Conservation (phyloP, 768 basidiomycete species). For the Termitomyces bulborhizus region DNA sequence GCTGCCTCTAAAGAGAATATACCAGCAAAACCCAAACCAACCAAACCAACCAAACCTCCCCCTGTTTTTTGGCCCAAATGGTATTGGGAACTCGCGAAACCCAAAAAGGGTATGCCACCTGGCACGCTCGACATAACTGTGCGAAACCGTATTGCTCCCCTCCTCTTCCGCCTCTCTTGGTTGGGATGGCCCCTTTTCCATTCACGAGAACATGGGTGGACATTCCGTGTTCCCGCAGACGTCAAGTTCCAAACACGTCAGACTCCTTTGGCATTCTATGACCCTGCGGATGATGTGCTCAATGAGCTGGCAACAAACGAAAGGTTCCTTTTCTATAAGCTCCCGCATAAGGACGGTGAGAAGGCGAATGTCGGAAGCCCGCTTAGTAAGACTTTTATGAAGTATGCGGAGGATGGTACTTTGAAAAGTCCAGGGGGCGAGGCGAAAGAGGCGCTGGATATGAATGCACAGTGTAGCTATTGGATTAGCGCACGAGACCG, state of each 20-base stretch:
- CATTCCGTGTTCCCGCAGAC: conserved; percentile 65
- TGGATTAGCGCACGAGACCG: conserved; percentile 96
- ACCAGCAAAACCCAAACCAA: conserved; percentile 23
- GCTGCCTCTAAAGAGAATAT: conserved; percentile 1
- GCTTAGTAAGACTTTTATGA: conserved; percentile 83
- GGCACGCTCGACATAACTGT: conserved; percentile 83
- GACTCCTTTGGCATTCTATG: conserved; percentile 49
- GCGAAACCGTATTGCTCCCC: conserved; percentile 74
- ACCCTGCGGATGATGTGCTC: conserved; percentile 55
- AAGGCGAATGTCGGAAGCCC: conserved; percentile 93
- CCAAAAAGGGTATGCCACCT: conserved; percentile 57
- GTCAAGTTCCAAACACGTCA: conserved; percentile 40
- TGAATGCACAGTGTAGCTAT: conserved; percentile 94
- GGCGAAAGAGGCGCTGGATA: conserved; percentile 78
- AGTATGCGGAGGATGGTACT: conserved; percentile 82
- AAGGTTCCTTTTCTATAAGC: conserved; percentile 74
- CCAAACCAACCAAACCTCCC: conserved; percentile 33
- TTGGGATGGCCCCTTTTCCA: conserved; percentile 77
- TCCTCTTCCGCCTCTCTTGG: conserved; percentile 87
- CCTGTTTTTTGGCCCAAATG: conserved; percentile 87
- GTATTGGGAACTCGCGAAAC: conserved; percentile 88
- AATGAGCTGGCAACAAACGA: conserved; percentile 40
- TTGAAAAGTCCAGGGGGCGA: conserved; percentile 76
- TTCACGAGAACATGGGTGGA: conserved; percentile 89
- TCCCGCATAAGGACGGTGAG: conserved; percentile 96